Base-by-base conservation (phyloP, 768 basidiomycete species). In the Thelephora ganbajun region DNA sequence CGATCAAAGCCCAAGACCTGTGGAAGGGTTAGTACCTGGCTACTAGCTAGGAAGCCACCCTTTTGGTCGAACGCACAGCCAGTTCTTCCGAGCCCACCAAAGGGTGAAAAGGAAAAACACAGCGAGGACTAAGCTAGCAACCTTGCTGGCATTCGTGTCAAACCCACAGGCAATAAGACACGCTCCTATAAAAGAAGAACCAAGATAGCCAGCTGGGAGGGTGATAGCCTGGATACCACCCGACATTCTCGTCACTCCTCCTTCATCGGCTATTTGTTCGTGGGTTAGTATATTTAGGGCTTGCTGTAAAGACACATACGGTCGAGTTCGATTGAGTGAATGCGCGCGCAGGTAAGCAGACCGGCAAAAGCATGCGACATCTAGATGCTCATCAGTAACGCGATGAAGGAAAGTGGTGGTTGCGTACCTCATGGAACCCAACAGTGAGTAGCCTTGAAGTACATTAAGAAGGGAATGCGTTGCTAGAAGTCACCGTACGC, bases 281-380 rank as follows among this genome's bases (percentile, higher is more conserved):
- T 26, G 11, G 5, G 26, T 49, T 6, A 36, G 9, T 35, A 6
- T 22, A 12, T 30, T 45, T 9, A 18, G 39, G 16, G 33, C 36
- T 6, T 43, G 43, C 13, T 20, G 26, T 13, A 14, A 67, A 46
- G 36, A 13, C 16, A 71, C 83, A 56, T 62, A 88, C 88, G 89
- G 65, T 92, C 88, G 12, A 92, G 74, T 57, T 88, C 78, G 43
- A 92, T 82, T 12, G 84, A 86, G 56, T 89, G 77, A 36, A 92
- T 89, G 33, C 63, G 76, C n/a, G 88, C 88, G 53, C 88, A 88
- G 14, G 88, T 92, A 30, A 92, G 67, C 26, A 91, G 64, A 39
- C 88, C 88, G 41, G 77, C 66, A 47, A 90, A 54, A 5, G 88
- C 88, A 61, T 92, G 88, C 71, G 83, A 86, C 83, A 90, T 85